phyloP scores from a whole-genome alignment of 2,329 filamentous ascomycete species.

The Sporothrix schenckii region DNA sequence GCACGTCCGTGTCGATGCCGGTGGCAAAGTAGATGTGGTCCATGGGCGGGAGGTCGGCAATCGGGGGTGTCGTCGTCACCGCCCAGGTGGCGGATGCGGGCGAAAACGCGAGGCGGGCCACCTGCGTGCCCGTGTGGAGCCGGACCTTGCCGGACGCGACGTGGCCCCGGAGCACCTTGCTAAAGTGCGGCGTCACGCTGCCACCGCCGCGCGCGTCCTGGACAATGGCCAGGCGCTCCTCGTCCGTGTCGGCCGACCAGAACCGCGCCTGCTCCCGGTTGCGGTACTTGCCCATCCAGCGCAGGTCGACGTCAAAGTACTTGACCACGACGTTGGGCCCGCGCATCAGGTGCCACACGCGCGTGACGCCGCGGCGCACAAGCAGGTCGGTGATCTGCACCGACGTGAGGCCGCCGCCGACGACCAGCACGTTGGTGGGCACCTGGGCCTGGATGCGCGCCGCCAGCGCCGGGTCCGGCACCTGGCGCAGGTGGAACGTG shows the following conservation, averaged over 20 bases:
- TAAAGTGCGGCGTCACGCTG: constrained; percentile 71
- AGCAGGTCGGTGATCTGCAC: constrained; percentile 72
- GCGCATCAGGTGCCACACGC: constrained; percentile 72
- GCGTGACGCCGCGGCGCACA: constrained; percentile 64
- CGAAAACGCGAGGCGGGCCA: constrained; percentile 31
- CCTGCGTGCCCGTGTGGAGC: constrained; percentile 50
- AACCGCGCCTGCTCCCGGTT: constrained; percentile 77
- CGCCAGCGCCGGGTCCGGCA: constrained; percentile 58
- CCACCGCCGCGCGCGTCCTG: constrained; percentile 70
- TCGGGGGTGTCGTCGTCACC: constrained; percentile 57
- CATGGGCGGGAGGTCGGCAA: constrained; percentile 57
- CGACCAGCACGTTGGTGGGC: constrained; percentile 67
- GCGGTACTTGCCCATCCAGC: constrained; percentile 81
- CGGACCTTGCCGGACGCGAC: constrained; percentile 54
- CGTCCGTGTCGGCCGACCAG: constrained; percentile 73
- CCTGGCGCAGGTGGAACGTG: constrained; percentile 61
- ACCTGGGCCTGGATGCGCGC: constrained; percentile 54
- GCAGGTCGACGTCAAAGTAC: constrained; percentile 74
- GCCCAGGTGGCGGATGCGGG: constrained; percentile 43
- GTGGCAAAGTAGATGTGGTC: constrained; percentile 79
- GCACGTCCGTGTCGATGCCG: constrained; percentile 67
- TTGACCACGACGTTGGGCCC: constrained; percentile 59
- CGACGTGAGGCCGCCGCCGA: constrained; percentile 76
- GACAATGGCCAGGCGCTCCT: constrained; percentile 68
- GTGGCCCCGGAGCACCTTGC: constrained; percentile 67